Conservation (phyloP, 2,329 filamentous ascomycete species). For the Fusarium sp. region DNA sequence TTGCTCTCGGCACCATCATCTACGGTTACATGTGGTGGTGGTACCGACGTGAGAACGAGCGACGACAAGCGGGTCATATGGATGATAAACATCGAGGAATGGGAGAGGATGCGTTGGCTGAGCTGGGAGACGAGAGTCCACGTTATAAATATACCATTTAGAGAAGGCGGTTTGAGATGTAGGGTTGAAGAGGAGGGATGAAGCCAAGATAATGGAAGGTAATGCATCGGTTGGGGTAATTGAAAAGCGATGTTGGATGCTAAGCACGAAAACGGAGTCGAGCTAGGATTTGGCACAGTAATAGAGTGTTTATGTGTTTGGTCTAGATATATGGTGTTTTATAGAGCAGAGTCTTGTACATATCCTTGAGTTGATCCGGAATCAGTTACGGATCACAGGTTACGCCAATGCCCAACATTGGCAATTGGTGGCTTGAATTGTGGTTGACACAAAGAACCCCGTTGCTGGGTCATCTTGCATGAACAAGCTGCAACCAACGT, state of each 20-base stretch:
- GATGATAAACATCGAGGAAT: conserved; percentile 57
- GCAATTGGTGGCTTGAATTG: not conserved
- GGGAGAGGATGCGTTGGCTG: conserved; percentile 62
- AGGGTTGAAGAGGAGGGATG: not conserved
- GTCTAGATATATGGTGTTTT: too few species aligned
- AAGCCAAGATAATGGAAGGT: not conserved
- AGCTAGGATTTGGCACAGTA: not conserved
- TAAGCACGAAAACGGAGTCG: not conserved
- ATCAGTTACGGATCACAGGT: not conserved
- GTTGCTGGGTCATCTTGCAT: conserved; percentile 6
- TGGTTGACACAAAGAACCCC: not conserved
- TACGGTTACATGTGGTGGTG: conserved; percentile 69
- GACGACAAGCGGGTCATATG: conserved; percentile 56
- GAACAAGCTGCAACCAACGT: not conserved
- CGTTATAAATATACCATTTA: conserved; percentile 61
- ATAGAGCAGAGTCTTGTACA: not conserved
- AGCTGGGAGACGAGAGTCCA: conserved; percentile 67
- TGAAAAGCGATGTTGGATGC: conserved; percentile 2
- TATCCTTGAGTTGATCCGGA: not conserved
- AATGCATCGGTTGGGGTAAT: not conserved
- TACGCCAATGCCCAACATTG: too few species aligned
- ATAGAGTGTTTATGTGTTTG: too few species aligned
- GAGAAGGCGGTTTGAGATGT: not conserved
- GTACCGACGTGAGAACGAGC: conserved; percentile 63
- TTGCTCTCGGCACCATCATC: conserved; percentile 65